These are phyloP conservation scores for Acer campestre DNA, from an alignment of 345 rosid species.

Conservation along the genomic window DNA sequence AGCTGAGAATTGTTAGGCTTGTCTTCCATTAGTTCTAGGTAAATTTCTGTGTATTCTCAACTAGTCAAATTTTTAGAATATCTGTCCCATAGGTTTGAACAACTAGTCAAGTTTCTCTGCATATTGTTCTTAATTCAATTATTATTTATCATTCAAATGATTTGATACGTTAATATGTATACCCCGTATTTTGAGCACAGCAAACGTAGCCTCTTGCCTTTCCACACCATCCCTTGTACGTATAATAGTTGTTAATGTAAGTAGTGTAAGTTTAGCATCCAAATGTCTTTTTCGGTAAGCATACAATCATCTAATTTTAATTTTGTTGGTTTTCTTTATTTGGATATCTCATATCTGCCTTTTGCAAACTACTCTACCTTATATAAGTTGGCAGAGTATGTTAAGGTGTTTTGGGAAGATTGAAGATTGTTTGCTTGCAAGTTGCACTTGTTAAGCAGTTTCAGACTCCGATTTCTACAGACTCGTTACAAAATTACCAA, in stretches of 20 bases:
- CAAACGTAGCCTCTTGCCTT: no score
- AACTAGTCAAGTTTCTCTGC: not conserved
- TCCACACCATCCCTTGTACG: no score
- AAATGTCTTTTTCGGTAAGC: slow-evolving; percentile 14
- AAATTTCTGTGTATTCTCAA: not conserved
- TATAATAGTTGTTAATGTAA: slow-evolving; percentile 28
- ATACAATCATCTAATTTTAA: not conserved
- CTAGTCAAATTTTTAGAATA: not conserved
- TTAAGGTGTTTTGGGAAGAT: no score
- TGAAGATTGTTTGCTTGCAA: no score
- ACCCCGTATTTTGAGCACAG: slow-evolving; percentile 8
- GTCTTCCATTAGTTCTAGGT: slow-evolving; percentile 18
- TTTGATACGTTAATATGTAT: not conserved
- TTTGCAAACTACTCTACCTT: not conserved
- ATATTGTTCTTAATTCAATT: no score
- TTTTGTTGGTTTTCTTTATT: not conserved
- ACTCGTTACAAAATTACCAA: no score
- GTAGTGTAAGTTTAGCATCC: slow-evolving; percentile 21
- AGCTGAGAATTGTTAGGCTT: slow-evolving; percentile 35
- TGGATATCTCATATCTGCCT: not conserved
- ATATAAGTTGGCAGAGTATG: no score
- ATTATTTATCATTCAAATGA: not conserved
- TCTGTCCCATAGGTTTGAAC: not conserved
- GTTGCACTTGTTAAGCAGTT: no score
- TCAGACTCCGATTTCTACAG: no score